Base-by-base conservation (phyloP, 768 basidiomycete genomes). In the Lactarius sanguifluus region DNA sequence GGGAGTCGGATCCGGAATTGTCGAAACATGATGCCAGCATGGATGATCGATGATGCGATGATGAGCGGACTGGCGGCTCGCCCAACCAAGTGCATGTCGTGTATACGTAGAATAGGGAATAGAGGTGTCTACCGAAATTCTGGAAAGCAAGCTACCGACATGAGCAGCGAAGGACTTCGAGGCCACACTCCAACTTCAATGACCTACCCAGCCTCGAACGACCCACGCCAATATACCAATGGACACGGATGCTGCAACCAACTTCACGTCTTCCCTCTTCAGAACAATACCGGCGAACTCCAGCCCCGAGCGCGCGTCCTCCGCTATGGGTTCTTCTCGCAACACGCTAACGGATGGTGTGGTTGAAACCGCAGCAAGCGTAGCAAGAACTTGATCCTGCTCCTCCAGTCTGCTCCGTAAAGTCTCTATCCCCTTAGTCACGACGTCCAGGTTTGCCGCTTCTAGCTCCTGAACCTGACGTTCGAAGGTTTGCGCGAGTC, bases 401-500 rank as follows among this genome's bases (percentile, higher is more conserved):
- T 30, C 60, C 32, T 69, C 70, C 45, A 71, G 28, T 30, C 65
- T 59, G 16, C 55, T 59, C 36, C 41, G 47, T n/a, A 71, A 34
- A 0, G 55, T 59, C 18, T 57, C 30, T n/a, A 66, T 61, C 4
- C 68, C 67, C 28, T n/a, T 28, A 5, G 28, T 34, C 40, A 61
- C 41, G 18, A 54, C 57, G 20, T 57, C 41, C 56, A 71, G 10
- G 34, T 70, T 85, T 66, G 88, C 84, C 66, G 76, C 74, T 70
- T 77, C 77, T 69, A 85, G 76, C 71, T 79, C 79, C 71, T 78
- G 76, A 40, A 96, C 86, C 78, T 94, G 90, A 73, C 81, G 85
- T 79, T 98, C 96, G 68, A 99, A 92, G 36, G 92, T 91, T 76
- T 92, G 85, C 8, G 93, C 91, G 73, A 99, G 78, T 71, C 88